These are phyloP conservation scores for Malassezia cuniculi DNA, from an alignment of 1,284 basidiomycete species.

Conservation along the genomic window DNA sequence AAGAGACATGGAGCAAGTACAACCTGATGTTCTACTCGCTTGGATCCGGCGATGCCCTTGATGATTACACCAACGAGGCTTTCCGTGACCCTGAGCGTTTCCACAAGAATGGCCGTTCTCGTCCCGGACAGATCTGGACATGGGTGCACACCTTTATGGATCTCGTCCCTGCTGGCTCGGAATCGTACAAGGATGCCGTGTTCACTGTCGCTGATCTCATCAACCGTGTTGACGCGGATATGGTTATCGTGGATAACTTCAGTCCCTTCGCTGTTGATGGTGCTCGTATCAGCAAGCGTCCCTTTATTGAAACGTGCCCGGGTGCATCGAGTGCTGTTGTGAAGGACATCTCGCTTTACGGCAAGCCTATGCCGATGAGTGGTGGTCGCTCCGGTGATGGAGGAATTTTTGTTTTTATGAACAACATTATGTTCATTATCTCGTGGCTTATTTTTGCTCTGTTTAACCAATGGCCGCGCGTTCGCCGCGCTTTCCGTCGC, in stretches of 20 bases:
- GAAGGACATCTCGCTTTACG: slow-evolving; percentile 12
- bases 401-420: slow-evolving; percentile 13
- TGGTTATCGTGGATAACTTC: slow-evolving; percentile 27
- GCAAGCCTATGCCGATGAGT: slow-evolving; percentile 23
- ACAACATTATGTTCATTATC: slow-evolving; percentile 13
- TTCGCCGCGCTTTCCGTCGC: slow-evolving; percentile 11
- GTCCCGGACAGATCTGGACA: slow-evolving; percentile 15
- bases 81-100: slow-evolving; percentile 10
- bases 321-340: slow-evolving; percentile 23
- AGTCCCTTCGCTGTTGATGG: slow-evolving; percentile 25
- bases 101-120: slow-evolving; percentile 11
- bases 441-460: slow-evolving; percentile 14
- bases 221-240: slow-evolving; percentile 19
- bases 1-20: background rate
- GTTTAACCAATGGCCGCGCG: slow-evolving; percentile 13
- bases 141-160: slow-evolving; percentile 12
- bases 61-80: slow-evolving; percentile 18
- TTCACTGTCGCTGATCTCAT: slow-evolving; percentile 16
- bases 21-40: slow-evolving; percentile 13
- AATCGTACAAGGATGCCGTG: slow-evolving; percentile 17
- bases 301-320: slow-evolving; percentile 21
- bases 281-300: slow-evolving; percentile 23
- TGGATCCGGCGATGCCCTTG: slow-evolving; percentile 11
- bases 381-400: slow-evolving; percentile 12
- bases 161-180: slow-evolving; percentile 9